Percentiles rank a stretch among this genome's conserved stretches.
These are phyloP conservation scores for Aspergillus sclerotialis DNA, from an alignment of 2,329 filamentous ascomycete genomes.

Conservation along the genomic window DNA sequence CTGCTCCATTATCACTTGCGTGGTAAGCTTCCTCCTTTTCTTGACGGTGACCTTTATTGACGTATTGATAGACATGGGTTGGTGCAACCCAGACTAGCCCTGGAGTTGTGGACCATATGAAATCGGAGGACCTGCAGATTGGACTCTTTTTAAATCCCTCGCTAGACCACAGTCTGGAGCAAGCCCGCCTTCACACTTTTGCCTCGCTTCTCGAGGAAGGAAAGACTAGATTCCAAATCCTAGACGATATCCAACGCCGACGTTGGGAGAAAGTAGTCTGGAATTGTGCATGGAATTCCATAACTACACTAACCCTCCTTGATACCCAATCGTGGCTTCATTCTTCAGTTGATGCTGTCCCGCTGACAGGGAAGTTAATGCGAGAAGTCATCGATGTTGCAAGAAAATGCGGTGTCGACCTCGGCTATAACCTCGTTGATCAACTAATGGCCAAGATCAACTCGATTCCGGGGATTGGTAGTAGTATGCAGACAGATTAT, in stretches of 20 bases:
- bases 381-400: conserved; percentile 38
- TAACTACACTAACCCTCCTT: conserved; percentile 37
- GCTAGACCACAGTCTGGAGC: conserved; percentile 24
- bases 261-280: conserved; percentile 38
- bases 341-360: conserved; percentile 33
- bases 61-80: conserved; percentile 33
- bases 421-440: conserved; percentile 32
- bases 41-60: neutral
- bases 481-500: conserved; percentile 41
- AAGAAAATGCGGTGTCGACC: conserved; percentile 28
- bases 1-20: conserved; percentile 30
- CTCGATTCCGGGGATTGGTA: conserved; percentile 33
- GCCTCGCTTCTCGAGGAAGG: conserved; percentile 35
- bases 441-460: conserved; percentile 32
- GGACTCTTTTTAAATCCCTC: conserved; percentile 43
- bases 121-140: conserved; percentile 50
- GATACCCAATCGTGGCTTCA: conserved; percentile 38
- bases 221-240: conserved; percentile 31
- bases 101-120: conserved; percentile 45
- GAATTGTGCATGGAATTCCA: conserved; percentile 36
- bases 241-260: conserved; percentile 27
- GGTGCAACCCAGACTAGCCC: conserved; percentile 46
- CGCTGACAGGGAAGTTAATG: conserved; percentile 36
- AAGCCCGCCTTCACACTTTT: conserved; percentile 35
- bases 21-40: conserved; percentile 28